A percentile compares a stretch with the other conserved stretches of the same genome.
Conservation (phyloP, 495 filamentous ascomycete species). For the Collariella sp. region DNA sequence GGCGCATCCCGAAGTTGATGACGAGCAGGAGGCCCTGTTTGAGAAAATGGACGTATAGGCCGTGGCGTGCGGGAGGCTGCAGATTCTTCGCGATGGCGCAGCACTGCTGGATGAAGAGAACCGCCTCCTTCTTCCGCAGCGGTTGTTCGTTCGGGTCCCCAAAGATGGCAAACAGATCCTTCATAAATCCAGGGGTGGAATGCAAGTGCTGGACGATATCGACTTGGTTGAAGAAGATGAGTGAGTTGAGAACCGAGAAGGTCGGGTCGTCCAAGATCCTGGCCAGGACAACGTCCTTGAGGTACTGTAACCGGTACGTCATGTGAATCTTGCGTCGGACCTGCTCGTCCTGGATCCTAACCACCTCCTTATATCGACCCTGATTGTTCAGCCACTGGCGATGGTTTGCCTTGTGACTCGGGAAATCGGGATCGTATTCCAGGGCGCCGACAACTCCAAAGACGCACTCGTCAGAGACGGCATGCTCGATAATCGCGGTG, state of each 20-base stretch:
- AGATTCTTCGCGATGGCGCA: conserved; percentile 90
- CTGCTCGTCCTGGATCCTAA: conserved; percentile 70
- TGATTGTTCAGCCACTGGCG: conserved; percentile 84
- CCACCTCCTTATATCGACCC: conserved; percentile 91
- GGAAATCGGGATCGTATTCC: conserved; percentile 98
- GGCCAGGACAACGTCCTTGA: conserved; percentile 97
- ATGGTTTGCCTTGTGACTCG: conserved; percentile 97
- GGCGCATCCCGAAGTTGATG: conserved; percentile 83
- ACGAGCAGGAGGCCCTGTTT: conserved; percentile 76
- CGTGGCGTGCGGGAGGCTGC: conserved; percentile 68
- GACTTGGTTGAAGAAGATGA: conserved; percentile 98
- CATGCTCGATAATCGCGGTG: conserved; percentile 83
- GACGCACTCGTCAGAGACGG: conserved; percentile 81
- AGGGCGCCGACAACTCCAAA: conserved; percentile 91
- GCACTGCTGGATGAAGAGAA: conserved; percentile 94
- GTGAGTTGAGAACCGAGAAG: conserved; percentile 91
- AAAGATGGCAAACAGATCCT: conserved; percentile 88
- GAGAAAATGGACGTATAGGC: conserved; percentile 84
- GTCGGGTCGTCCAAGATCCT: conserved; percentile 96
- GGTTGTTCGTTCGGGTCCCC: conserved; percentile 51
- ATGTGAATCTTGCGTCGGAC: conserved; percentile 89
- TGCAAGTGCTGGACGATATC: conserved; percentile 94
- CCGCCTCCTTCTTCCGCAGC: conserved; percentile 82
- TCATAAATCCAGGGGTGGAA: conserved; percentile 63
- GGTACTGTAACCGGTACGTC: conserved; percentile 90